Percentiles rank a stretch among this genome's conserved stretches.
phyloP scores from a whole-genome alignment of 163 green algal genomes.

The Scenedesmus sp. region DNA sequence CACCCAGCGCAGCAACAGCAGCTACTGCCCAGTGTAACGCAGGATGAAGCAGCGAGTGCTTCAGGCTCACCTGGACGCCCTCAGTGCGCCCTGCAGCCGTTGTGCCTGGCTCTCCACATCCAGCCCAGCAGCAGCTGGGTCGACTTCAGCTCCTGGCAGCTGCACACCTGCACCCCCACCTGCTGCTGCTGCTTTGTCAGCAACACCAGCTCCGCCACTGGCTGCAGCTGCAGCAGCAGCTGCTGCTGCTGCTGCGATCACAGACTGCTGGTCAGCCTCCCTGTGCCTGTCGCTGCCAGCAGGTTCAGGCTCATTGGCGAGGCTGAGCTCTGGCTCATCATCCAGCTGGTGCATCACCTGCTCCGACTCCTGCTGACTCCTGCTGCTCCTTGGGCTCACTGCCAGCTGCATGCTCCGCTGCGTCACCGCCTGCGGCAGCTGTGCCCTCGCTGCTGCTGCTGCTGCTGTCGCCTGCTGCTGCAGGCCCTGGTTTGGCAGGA shows the following conservation, averaged over 20 bases:
- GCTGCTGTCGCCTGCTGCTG: not conserved
- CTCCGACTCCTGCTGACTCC: not conserved
- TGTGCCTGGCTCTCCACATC: constrained; percentile 29
- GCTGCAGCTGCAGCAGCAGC: not conserved
- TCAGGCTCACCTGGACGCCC: not conserved
- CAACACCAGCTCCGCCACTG: too few relatives aligned
- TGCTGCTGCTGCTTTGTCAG: constrained; percentile 9
- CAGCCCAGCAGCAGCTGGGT: not conserved
- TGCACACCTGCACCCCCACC: not conserved
- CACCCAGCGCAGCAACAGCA: too few relatives aligned
- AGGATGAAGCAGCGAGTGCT: not conserved
- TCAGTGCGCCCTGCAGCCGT: not conserved
- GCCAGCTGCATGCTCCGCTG: not conserved
- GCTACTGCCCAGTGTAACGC: too few relatives aligned
- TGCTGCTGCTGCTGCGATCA: not conserved
- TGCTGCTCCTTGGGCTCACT: constrained; percentile 1
- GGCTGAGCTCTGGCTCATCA: not conserved
- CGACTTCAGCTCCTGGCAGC: constrained; percentile 5
- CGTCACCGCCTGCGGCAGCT: not conserved
- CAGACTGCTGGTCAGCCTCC: not conserved
- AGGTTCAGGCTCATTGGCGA: not conserved
- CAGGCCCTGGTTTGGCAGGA: not conserved
- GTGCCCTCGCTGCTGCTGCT: not conserved
- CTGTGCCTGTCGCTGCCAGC: not conserved
- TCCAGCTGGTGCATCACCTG: not conserved